phyloP scores from a whole-genome alignment of 1,284 basidiomycete species.

The Papiliotrema fonsecae region DNA sequence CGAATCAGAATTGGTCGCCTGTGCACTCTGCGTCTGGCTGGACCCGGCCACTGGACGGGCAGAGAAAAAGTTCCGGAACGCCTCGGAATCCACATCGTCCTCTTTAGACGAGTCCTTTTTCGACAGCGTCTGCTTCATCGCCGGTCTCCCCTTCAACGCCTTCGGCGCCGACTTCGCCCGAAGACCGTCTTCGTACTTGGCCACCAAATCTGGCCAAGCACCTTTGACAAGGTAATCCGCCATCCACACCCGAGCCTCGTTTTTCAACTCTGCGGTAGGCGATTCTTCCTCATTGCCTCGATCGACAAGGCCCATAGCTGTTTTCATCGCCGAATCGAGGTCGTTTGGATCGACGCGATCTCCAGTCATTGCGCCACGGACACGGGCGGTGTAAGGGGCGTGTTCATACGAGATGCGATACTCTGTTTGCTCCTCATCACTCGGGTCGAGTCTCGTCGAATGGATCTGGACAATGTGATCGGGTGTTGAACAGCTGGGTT shows the following conservation, averaged over 20 bases:
- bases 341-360: conserved; percentile 24
- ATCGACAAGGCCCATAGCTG: conserved; percentile 26
- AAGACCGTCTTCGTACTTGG: conserved; percentile 7
- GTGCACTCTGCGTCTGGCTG: background rate
- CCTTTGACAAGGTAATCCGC: conserved; percentile 15
- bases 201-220: conserved; percentile 12
- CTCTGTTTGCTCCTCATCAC: conserved; percentile 26
- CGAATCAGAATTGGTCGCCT: background rate
- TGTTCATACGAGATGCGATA: conserved; percentile 35
- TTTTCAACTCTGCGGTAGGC: background rate
- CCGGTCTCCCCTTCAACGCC: background rate
- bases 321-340: conserved; percentile 12
- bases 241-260: conserved; percentile 10
- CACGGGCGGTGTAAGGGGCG: conserved; percentile 19
- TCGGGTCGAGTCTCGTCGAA: conserved; percentile 27
- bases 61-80: background rate
- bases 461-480: conserved; percentile 32
- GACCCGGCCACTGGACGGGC: background rate
- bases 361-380: conserved; percentile 37
- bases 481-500: conserved; percentile 4
- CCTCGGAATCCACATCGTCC: background rate
- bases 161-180: conserved; percentile 6
- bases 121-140: background rate
- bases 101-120: background rate
- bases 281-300: conserved; percentile 3